Percentiles rank a stretch among this genome's conserved stretches.
Evolutionary conservation across 768 basidiomycete species (phyloP).

Genomic region (Glaciozyma martinii): DNA sequence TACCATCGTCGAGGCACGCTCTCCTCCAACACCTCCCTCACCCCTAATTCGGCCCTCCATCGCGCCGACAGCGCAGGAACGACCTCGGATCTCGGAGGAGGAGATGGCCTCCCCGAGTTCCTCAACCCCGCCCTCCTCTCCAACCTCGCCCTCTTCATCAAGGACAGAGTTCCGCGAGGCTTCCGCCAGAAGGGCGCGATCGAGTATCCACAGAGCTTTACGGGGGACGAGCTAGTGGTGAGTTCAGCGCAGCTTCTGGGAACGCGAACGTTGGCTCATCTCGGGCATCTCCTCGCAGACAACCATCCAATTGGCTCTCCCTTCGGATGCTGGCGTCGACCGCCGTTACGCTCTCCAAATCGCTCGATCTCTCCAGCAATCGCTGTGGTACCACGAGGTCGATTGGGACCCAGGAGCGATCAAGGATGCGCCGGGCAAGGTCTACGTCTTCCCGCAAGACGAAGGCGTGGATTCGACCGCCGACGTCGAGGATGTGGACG

Average conservation of each 20-base stretch:
- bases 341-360: constrained; percentile 73
- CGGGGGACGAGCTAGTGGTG: constrained; percentile 89
- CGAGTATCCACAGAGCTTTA: constrained; percentile 80
- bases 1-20: constrained; percentile 2
- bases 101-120: neutral
- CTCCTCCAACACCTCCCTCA: constrained; percentile 5
- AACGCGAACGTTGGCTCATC: constrained; percentile 34
- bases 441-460: constrained; percentile 86
- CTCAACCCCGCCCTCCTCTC: constrained; percentile 77
- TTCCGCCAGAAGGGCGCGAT: constrained; percentile 88
- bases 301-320: neutral
- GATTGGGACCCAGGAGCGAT: constrained; percentile 54
- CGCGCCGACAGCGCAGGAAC: neutral
- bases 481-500: constrained; percentile 36
- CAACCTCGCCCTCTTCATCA: constrained; percentile 77
- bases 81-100: neutral
- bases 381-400: constrained; percentile 93
- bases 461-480: neutral
- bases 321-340: neutral
- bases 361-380: constrained; percentile 79
- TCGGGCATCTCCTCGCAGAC: constrained; percentile 23
- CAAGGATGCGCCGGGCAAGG: constrained; percentile 58
- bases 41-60: neutral
- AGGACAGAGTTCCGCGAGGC: constrained; percentile 79
- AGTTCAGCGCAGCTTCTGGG: neutral